Base-by-base conservation (phyloP, 371 early-diverging fungal genomes). In the Scutellospora calospora region DNA sequence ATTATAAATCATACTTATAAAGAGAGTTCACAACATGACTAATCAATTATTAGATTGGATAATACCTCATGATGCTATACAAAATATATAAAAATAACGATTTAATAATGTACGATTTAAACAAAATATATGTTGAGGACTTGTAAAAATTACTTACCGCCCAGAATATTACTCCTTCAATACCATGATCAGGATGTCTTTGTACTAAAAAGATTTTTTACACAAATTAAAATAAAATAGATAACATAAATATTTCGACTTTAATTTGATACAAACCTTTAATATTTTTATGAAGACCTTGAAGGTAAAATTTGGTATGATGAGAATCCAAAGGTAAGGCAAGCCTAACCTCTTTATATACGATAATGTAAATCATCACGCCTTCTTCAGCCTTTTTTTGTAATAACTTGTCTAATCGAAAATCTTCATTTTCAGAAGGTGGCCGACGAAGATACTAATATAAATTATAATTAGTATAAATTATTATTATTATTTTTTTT, bases 301-400 rank as follows among this genome's bases (percentile, higher is more conserved):
- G 91, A 8, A 98, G 88, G 87, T 91, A 88, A 82, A 86, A 88
- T 84, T 96, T 95, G 12, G 97, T 95, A 81, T 97, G 93, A 9
- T 89, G 91, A 25, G 96, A 95, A 82, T 95, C 90, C 62, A 94
- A 89, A 5, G 95, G 88, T 27, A 98, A 85, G 2, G 97, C 94
- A 11, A 94, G 83, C 0, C 94, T 89, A 81, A 97, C 90, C 83
- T 98, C 98, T 85, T 96, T 96, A 89, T 96, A 98, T 5, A 98
- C 90, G 5, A 96, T 87, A 54, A 98, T 91, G 83, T 95, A 97
- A 69, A 98, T 95, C 86, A 91, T 92, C 33, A 98, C 94, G 12
- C 97, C 97, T 84, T 96, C 92, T 73, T 89, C 87, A 9, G 98
- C 98, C 85, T 96, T 95, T 76, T 90, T 87, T 81, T 95, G 86